Evolutionary conservation across 78 protist species (phyloP).

Genomic region (Dictyostelium brefeldianum): DNA sequence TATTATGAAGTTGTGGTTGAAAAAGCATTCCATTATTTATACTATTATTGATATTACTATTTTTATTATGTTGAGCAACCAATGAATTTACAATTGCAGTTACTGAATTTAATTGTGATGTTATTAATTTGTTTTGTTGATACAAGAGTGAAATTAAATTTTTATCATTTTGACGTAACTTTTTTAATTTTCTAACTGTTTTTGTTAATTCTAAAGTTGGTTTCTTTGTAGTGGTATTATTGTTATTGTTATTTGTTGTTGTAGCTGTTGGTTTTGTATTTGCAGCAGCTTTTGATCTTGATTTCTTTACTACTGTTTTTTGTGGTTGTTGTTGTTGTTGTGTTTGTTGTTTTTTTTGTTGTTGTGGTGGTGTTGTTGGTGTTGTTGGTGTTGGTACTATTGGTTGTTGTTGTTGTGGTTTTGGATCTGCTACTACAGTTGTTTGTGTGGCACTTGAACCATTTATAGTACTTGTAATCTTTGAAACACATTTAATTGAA

Average conservation of each 20-base stretch:
- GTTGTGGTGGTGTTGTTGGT: too few relatives aligned
- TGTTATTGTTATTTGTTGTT: too few relatives aligned
- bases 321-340: background rate
- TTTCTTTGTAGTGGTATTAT: background rate
- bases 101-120: constrained; percentile 33
- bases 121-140: constrained; percentile 45
- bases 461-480: constrained; percentile 3
- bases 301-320: background rate
- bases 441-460: too few relatives aligned
- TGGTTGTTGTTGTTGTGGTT: too few relatives aligned
- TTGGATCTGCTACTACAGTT: too few relatives aligned
- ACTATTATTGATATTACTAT: too few relatives aligned
- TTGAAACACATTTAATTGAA: constrained; percentile 55
- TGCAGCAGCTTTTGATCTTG: too few relatives aligned
- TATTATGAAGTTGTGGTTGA: background rate
- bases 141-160: constrained; percentile 38
- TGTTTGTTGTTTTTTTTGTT: too few relatives aligned
- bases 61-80: background rate
- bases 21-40: too few relatives aligned
- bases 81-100: constrained; percentile 18
- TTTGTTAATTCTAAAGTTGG: background rate
- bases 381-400: too few relatives aligned
- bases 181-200: constrained; percentile 30
- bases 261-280: background rate
- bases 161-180: constrained; percentile 41